These are phyloP conservation scores for Cercospora sp. DNA, from an alignment of 2,329 filamentous ascomycete genomes.

Conservation along the genomic window DNA sequence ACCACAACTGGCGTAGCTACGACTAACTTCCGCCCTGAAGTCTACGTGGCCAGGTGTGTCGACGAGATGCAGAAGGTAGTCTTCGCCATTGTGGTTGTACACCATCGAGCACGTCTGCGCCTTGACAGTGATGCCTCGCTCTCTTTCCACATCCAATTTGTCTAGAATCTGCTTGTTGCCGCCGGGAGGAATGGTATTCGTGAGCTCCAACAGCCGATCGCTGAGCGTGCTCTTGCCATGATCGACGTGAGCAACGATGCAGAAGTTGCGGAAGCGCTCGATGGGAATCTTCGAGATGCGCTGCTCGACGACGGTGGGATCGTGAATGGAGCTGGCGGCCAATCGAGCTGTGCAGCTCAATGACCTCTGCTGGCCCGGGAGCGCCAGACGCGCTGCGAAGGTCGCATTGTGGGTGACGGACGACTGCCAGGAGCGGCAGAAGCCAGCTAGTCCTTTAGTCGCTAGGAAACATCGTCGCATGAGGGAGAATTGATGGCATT, in stretches of 20 bases:
- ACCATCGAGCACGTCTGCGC: constrained; percentile 98
- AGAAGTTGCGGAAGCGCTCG: constrained; percentile 87
- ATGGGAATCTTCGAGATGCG: constrained; percentile 74
- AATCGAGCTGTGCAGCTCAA: constrained; percentile 23
- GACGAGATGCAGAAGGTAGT: constrained; percentile 92
- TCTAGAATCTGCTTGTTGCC: constrained; percentile 94
- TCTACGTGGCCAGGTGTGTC: constrained; percentile 98
- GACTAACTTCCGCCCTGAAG: constrained; percentile 92
- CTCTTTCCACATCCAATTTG: constrained; percentile 93
- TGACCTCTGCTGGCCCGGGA: constrained; percentile 5
- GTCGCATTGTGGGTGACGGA: constrained; percentile 11
- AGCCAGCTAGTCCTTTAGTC: constrained; percentile 27
- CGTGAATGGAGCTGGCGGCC: constrained; percentile 38
- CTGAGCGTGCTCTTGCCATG: constrained; percentile 97
- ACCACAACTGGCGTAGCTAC: constrained; percentile 93
- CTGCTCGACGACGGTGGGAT: constrained; percentile 57
- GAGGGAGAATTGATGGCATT: constrained; percentile 29
- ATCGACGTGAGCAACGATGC: constrained; percentile 97
- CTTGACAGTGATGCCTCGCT: constrained; percentile 97
- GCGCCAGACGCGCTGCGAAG: constrained; percentile 4
- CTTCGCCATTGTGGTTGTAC: constrained; percentile 78
- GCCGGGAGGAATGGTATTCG: constrained; percentile 84
- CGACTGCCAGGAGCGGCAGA: constrained; percentile 22
- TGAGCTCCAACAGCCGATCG: constrained; percentile 88
- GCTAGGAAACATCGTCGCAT: constrained; percentile 52